Conservation (phyloP, 495 filamentous ascomycete species). For the Talaromyces ruber region DNA sequence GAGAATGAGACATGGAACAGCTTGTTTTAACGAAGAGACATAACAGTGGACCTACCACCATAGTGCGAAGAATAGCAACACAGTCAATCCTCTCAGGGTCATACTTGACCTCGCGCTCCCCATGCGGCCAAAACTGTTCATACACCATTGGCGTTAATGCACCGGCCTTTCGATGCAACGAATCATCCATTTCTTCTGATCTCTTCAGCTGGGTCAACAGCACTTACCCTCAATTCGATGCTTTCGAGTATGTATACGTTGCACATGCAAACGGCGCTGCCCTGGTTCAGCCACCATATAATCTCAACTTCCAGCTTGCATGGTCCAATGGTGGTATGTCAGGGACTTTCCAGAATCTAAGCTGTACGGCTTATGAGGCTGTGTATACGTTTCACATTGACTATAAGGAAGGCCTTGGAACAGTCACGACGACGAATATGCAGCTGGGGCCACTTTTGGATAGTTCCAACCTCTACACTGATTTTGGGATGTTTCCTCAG, state of each 20-base stretch:
- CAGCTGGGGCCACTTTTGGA: background rate
- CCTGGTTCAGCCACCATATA: background rate
- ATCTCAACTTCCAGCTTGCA: constrained; percentile 4
- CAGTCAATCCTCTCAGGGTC: constrained; percentile 7
- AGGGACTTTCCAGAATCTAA: constrained; percentile 7
- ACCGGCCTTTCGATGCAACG: constrained; percentile 8
- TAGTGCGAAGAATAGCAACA: constrained; percentile 2
- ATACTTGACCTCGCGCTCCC: constrained; percentile 3
- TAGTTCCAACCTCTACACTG: constrained; percentile 1
- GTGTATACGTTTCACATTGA: constrained; percentile 4
- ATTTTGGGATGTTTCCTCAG: background rate
- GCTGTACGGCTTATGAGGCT: constrained; percentile 6
- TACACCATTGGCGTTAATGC: constrained; percentile 10
- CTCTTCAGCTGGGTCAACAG: background rate
- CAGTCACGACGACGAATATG: background rate
- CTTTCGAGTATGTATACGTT: constrained; percentile 4
- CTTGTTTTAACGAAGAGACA: background rate
- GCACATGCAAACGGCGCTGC: constrained; percentile 1
- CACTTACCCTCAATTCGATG: constrained; percentile 2
- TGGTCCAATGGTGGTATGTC: constrained; percentile 8
- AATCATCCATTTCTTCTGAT: constrained; percentile 4
- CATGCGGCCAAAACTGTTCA: constrained; percentile 13
- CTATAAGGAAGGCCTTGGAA: background rate
- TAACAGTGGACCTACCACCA: constrained; percentile 4
- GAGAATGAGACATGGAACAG: background rate